Percentiles rank a stretch among this genome's conserved stretches.
phyloP scores from a whole-genome alignment of 257 asterid species.

The Lithospermum erythrorhizon region DNA sequence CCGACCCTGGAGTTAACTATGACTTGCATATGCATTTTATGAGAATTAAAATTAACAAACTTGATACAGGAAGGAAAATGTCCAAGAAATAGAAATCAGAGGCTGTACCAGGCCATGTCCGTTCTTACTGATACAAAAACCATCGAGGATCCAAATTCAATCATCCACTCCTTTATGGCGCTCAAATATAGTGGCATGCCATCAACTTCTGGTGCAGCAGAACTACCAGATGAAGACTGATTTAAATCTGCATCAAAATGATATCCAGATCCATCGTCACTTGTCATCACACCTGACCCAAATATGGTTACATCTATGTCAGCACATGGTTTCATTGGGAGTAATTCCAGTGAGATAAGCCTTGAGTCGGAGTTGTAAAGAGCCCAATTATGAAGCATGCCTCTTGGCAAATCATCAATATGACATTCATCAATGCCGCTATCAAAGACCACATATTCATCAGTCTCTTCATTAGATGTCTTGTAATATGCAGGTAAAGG shows the following conservation, averaged over 20 bases:
- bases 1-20: too few relatives aligned
- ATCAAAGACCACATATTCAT: constrained; percentile 78
- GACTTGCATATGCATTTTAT: too few relatives aligned
- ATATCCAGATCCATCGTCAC: constrained; percentile 92
- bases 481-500: constrained; percentile 89
- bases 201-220: constrained; percentile 38
- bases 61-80: not conserved
- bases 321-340: constrained; percentile 83
- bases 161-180: constrained; percentile 90
- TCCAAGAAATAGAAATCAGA: constrained; percentile 9
- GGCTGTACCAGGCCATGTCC: constrained; percentile 79
- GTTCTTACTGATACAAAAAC: constrained; percentile 74
- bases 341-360: constrained; percentile 79
- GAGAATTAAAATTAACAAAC: too few relatives aligned
- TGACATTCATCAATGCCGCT: constrained; percentile 37
- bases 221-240: constrained; percentile 41
- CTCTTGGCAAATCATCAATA: constrained; percentile 63
- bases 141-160: constrained; percentile 81
- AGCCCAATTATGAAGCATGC: constrained; percentile 89
- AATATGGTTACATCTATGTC: constrained; percentile 80
- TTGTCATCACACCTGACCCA: constrained; percentile 80
- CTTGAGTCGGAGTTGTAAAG: constrained; percentile 87
- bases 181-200: constrained; percentile 81
- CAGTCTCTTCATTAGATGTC: constrained; percentile 58
- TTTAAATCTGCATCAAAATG: constrained; percentile 50